Evolutionary conservation across 306 rosid species (phyloP), one percentile per base, ranked within the genome.

Genomic region (Hippophae tibetana): DNA sequence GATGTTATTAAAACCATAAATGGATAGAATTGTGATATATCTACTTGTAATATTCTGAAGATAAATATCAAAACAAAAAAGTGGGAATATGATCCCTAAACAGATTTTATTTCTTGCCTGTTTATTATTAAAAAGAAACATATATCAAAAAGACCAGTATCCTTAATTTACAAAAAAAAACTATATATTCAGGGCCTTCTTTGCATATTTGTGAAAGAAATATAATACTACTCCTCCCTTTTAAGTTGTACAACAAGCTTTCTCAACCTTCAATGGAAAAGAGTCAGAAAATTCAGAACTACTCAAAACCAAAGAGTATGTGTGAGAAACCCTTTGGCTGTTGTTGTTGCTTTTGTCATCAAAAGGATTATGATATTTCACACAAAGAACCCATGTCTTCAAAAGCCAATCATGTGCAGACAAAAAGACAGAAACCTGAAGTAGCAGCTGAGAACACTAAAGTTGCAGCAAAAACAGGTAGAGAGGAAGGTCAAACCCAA

Each of bases 71-170:
- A 44, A 18, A 7, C 44, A 54, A 26, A 13, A 27, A 41, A 6
- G 46, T 18, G 51, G 54, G 69, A 64, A 64, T 64, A 12, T 64
- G 61, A 54, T 43, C 31, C 69, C 60, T 6, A 9, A 54, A 42
- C 25, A n/a, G 1, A 50, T 3, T n/a, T 13, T 9, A 27, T 42
- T 25, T 18, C 3, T 31, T 31, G 38, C 38, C 3, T 2, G 38
- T 31, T 31, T 2, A 2, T 31, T 31, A 31, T 31, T 31, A 31
- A 31, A 31, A 31, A 4, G 8, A 3, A 41, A 51, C 13, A 7
- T 4, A 46, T 5, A 13, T 25, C 47, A 23, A 5, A 6, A 23
- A 5, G 12, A 38, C 45, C 14, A 7, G 18, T 23, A 45, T 45
- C 52, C 10, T 61, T 27, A 12, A 18, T 40, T 18, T 9, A 43